Evolutionary conservation across 1,284 basidiomycete species (phyloP).

Genomic region (Wolfiporia cocos): DNA sequence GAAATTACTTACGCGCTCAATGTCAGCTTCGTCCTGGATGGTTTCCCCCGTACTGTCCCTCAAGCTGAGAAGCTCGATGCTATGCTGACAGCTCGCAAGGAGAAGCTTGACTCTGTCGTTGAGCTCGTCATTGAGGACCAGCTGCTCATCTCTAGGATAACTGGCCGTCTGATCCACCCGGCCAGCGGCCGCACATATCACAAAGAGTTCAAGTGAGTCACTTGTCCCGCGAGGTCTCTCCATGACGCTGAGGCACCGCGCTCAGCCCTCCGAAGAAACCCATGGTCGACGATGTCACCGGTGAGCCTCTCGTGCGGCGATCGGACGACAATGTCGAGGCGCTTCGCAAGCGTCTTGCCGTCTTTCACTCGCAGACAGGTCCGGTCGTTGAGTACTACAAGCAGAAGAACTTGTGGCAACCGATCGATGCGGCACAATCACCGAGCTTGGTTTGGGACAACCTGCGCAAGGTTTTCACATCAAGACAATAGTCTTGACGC

Average conservation of each 20-base stretch:
- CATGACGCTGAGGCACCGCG: too few species aligned
- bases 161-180: slow-evolving; percentile 91
- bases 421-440: slow-evolving; percentile 90
- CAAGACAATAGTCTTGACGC: slow-evolving; percentile 12
- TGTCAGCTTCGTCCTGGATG: slow-evolving; percentile 91
- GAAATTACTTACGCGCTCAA: too few species aligned
- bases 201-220: slow-evolving; percentile 85
- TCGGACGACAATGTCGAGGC: slow-evolving; percentile 95
- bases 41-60: slow-evolving; percentile 97
- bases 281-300: slow-evolving; percentile 91
- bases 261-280: slow-evolving; percentile 93
- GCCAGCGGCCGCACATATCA: slow-evolving; percentile 91
- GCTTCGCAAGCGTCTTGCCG: slow-evolving; percentile 79
- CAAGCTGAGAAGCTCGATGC: slow-evolving; percentile 95
- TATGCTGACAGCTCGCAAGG: slow-evolving; percentile 81
- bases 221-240: too few species aligned
- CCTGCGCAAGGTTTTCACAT: slow-evolving; percentile 56
- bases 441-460: slow-evolving; percentile 90
- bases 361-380: slow-evolving; percentile 91
- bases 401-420: slow-evolving; percentile 81
- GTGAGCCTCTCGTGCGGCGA: slow-evolving; percentile 91
- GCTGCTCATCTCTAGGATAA: slow-evolving; percentile 95
- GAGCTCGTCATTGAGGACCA: slow-evolving; percentile 93
- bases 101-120: slow-evolving; percentile 88
- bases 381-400: slow-evolving; percentile 99